These are phyloP conservation scores for Tilletia setariae DNA, from an alignment of 1,284 basidiomycete species.

Conservation along the genomic window DNA sequence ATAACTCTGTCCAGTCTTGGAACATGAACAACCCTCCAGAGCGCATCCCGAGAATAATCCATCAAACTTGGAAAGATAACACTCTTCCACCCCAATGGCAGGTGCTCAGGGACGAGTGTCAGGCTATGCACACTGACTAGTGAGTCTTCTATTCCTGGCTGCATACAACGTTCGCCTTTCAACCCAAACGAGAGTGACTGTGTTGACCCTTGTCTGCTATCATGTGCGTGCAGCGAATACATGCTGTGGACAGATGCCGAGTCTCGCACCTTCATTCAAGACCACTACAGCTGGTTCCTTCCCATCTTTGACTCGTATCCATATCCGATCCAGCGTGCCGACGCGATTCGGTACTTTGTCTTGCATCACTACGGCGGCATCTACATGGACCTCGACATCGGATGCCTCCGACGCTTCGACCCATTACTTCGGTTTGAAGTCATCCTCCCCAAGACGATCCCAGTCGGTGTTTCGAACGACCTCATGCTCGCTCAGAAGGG, in stretches of 20 bases:
- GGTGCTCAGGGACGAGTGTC: constrained; percentile 55
- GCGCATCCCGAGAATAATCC: constrained; percentile 81
- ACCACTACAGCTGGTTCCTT: constrained; percentile 86
- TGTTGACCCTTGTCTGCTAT: too few species aligned
- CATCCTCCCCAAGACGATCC: constrained; percentile 89
- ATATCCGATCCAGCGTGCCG: constrained; percentile 93
- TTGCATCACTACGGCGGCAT: constrained; percentile 88
- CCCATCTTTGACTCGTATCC: constrained; percentile 87
- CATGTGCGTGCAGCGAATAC: constrained; percentile 68
- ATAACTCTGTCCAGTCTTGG: neutral
- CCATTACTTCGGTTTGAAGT: constrained; percentile 82
- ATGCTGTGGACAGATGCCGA: constrained; percentile 93
- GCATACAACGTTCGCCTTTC: neutral
- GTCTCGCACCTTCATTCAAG: constrained; percentile 82
- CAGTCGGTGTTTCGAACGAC: constrained; percentile 84
- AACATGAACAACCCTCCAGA: constrained; percentile 27
- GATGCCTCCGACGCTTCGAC: constrained; percentile 84
- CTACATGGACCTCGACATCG: constrained; percentile 96
- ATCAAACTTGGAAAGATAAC: constrained; percentile 97
- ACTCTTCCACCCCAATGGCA: constrained; percentile 80
- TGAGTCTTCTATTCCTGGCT: constrained; percentile 57
- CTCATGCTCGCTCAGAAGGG: constrained; percentile 83
- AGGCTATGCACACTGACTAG: constrained; percentile 72
- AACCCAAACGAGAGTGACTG: too few species aligned
- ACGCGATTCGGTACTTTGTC: constrained; percentile 96